Percentiles rank a stretch among this genome's conserved stretches.
Evolutionary conservation across 352 stramenopile genomes (phyloP).

Genomic region (Aphanomyces invadans): DNA sequence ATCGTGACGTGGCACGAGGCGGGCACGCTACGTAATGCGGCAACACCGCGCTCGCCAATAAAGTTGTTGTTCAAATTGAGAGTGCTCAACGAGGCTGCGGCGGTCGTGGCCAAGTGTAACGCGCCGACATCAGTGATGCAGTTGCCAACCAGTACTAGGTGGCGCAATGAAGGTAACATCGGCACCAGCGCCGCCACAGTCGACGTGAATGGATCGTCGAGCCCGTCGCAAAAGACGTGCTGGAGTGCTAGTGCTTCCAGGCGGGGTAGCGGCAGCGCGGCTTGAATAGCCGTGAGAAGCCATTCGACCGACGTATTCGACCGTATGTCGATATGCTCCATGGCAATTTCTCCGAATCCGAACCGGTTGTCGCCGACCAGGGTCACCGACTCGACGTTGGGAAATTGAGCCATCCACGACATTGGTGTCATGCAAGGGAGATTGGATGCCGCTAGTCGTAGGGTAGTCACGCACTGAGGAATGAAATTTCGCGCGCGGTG

Average conservation of each 20-base stretch:
- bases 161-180: constrained; percentile 32
- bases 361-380: constrained; percentile 36
- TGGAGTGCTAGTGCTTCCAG: constrained; percentile 32
- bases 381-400: constrained; percentile 35
- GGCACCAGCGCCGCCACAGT: constrained; percentile 32
- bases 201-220: constrained; percentile 42
- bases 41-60: constrained; percentile 39
- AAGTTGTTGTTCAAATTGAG: constrained; percentile 51
- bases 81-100: constrained; percentile 10
- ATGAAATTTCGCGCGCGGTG: constrained; percentile 30
- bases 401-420: constrained; percentile 37
- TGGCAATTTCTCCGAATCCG: constrained; percentile 33
- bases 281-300: constrained; percentile 29
- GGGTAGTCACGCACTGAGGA: constrained; percentile 32
- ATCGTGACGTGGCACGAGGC: neutral
- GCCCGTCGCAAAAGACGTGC: constrained; percentile 42
- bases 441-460: constrained; percentile 30
- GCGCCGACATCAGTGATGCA: constrained; percentile 48
- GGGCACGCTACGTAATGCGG: neutral
- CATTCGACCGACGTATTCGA: constrained; percentile 31
- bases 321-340: constrained; percentile 22
- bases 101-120: constrained; percentile 29
- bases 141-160: constrained; percentile 40
- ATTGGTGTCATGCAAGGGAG: constrained; percentile 24
- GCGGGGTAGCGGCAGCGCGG: constrained; percentile 28